Evolutionary conservation across 345 rosid genomes (phyloP), one percentile per base, ranked within the genome.

Genomic region (Corchorus olitorius): DNA sequence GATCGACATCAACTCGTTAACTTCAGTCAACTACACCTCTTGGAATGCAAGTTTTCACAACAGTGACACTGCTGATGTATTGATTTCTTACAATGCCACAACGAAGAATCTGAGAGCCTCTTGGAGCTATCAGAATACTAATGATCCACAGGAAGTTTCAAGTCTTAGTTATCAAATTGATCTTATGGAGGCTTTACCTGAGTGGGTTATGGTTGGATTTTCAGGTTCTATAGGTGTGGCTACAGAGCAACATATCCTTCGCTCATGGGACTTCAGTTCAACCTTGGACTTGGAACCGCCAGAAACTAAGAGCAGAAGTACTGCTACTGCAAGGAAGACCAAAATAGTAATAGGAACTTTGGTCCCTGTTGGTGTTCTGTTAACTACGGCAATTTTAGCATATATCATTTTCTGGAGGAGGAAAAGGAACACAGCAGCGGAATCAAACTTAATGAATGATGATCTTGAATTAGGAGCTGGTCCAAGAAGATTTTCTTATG

Each of bases 131-230:
- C 68, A 39, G 33, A 2, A 12, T 12, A 81, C 83, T 13, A 37
- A 79, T 49, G 74, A 70, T 49, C 75, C 86, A 41, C 53, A 2
- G 0, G 88, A 80, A 75, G 85, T 16, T 39, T 78, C 75, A 0
- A 88, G 79, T 66, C 70, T 89, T 34, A 84, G 60, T 17, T 78
- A 82, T 76, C 77, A 75, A 52, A 79, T 89, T n/a, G 88, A 88
- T 84, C 79, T 89, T 22, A 65, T 60, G 67, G 72, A 41, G 20
- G 78, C 82, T 69, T 75, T 88, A 39, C 86, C 89, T 9, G 70
- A 87, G 68, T 76, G 73, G 84, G 87, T 84, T 5, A 81, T 80
- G 0, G 52, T 89, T 6, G 93, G 93, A 8, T 84, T 82, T 48
- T 80, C 88, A 2, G 89, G 86, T 0, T 77, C 90, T 1, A 74